Evolutionary conservation across 306 rosid genomes (phyloP), one percentile per base, ranked within the genome.

Genomic region (Lotus japonicus): DNA sequence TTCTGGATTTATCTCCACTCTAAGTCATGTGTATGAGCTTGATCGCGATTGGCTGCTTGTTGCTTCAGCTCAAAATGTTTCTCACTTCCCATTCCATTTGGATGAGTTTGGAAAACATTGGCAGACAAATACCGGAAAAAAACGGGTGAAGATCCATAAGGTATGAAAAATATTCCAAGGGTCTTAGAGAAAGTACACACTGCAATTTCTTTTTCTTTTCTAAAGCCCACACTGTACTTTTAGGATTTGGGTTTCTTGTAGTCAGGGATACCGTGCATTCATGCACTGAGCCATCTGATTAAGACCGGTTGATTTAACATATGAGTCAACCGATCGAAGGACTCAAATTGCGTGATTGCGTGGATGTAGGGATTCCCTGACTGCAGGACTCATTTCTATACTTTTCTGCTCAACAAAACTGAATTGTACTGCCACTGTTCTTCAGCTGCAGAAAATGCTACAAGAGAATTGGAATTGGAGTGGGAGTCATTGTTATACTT

Each of bases 41-140:
- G 86, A 90, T 60, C 76, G n/a, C 19, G 88, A 88, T 79, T 88
- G 97, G 99, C 85, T 94, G 66, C 88, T 94, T 31, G 72, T 86
- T 76, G 92, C 97, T 79, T 84, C 88, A 28, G 73, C 89, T 71
- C 82, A 55, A 77, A 88, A 86, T 83, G 74, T 72, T 41, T 86
- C 96, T 35, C 13, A 60, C 81, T 73, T 86, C 58, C 90, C 92
- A 15, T 81, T 81, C 77, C 70, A 84, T 79, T 78, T 89, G 72
- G 84, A 88, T 17, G 76, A 82, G 41, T 79, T 51, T 69, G 87
- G 76, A 51, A 88, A 78, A 28, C 70, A 74, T 65, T 84, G 90
- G 87, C 70, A 23, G 61, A 44, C 72, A 66, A 72, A 84, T 67
- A 68, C 69, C 52, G 71, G 86, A 35, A 71, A 79, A 35, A 71